Evolutionary conservation across 768 basidiomycete genomes (phyloP).

Genomic region (Calocybe indica): DNA sequence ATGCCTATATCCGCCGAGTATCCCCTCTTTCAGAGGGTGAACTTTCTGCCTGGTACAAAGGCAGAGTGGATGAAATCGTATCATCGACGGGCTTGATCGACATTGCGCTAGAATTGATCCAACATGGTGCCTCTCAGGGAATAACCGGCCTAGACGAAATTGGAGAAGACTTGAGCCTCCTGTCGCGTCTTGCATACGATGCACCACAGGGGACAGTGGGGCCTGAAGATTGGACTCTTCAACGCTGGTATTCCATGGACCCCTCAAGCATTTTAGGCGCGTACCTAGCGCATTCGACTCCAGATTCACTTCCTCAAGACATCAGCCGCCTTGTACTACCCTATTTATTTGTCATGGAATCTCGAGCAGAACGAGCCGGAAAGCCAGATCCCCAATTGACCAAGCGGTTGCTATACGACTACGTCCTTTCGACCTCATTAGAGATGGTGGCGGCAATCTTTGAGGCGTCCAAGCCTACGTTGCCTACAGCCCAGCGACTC

Average conservation of each 20-base stretch:
- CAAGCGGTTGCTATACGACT: conserved; percentile 62
- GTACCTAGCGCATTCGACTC: conserved; percentile 70
- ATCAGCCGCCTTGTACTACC: conserved; percentile 80
- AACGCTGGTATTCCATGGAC: conserved; percentile 64
- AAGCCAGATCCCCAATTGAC: conserved; percentile 62
- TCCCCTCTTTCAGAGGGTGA: conserved; percentile 37
- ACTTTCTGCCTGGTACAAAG: conserved; percentile 71
- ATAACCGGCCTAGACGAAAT: conserved; percentile 75
- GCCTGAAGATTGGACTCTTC: conserved; percentile 70
- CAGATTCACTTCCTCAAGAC: conserved; percentile 58
- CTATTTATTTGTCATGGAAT: conserved; percentile 89
- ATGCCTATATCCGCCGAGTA: conserved; percentile 3
- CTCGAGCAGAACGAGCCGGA: conserved; percentile 78
- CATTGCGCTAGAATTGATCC: conserved; percentile 70
- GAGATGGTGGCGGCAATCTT: conserved; percentile 71
- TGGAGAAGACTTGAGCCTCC: conserved; percentile 87
- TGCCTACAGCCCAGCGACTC: conserved; percentile 63
- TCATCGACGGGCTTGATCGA: conserved; percentile 70
- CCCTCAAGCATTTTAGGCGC: conserved; percentile 62
- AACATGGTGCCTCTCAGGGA: conserved; percentile 81
- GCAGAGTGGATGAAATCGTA: conserved; percentile 57
- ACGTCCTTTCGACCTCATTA: conserved; percentile 63
- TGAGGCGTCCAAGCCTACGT: conserved; percentile 87
- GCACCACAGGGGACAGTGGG: conserved; percentile 39
- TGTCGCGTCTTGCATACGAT: conserved; percentile 87